Percentiles rank a stretch among this genome's conserved stretches.
Evolutionary conservation across 2,329 filamentous ascomycete species (phyloP).

Genomic region (Curvularia eragrostidis): DNA sequence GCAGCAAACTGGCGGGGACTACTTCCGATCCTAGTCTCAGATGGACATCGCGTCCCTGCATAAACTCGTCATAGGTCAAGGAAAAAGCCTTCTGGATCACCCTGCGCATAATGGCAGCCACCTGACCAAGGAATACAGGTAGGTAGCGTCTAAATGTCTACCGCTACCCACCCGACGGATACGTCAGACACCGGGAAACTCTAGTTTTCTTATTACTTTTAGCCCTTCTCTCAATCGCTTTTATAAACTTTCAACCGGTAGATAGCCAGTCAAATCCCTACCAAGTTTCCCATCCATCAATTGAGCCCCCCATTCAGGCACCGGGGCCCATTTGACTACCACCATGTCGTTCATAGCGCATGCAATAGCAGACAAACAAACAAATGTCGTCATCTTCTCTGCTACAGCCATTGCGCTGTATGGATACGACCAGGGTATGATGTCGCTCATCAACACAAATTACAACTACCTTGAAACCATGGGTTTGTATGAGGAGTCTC

Average conservation of each 20-base stretch:
- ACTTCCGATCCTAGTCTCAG: constrained; percentile 17
- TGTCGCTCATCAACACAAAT: constrained; percentile 62
- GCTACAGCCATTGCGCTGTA: constrained; percentile 63
- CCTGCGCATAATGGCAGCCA: constrained; percentile 10
- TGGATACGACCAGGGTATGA: constrained; percentile 60
- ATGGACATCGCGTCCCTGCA: constrained; percentile 24
- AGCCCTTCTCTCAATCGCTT: background rate
- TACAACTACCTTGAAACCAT: constrained; percentile 64
- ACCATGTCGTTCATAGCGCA: constrained; percentile 15
- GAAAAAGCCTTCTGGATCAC: constrained; percentile 5
- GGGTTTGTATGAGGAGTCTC: constrained; percentile 58
- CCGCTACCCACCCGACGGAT: constrained; percentile 4
- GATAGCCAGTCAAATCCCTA: background rate
- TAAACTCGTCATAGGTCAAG: constrained; percentile 26
- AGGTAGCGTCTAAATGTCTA: constrained; percentile 9
- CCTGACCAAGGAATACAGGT: constrained; percentile 23
- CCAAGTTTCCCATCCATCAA: background rate
- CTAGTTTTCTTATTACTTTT: background rate
- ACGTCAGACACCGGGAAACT: constrained; percentile 1
- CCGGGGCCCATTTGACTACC: background rate
- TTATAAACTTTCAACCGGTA: background rate
- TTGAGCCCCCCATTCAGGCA: background rate
- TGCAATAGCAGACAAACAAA: constrained; percentile 49
- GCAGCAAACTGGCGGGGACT: constrained; percentile 18
- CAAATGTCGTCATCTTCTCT: constrained; percentile 61